A percentile compares a stretch with the other conserved stretches of the same genome.
phyloP scores from a whole-genome alignment of 2,329 filamentous ascomycete species.

The Chrysoporthe puriensis region DNA sequence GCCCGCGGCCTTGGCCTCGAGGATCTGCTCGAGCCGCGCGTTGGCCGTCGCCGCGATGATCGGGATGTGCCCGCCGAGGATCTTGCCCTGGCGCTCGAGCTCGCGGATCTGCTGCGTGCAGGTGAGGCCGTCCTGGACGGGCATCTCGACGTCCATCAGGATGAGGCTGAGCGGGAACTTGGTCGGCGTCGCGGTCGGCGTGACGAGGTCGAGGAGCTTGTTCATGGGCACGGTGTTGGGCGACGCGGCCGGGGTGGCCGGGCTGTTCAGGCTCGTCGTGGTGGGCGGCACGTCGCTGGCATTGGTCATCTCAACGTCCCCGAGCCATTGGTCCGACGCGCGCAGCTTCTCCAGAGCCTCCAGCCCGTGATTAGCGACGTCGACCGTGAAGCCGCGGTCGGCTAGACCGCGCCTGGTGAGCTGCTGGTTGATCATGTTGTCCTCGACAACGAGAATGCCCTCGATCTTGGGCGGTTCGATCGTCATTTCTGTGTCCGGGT shows the following conservation, averaged over 20 bases:
- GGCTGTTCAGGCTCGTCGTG: neutral
- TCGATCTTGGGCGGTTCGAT: constrained; percentile 37
- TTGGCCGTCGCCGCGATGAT: constrained; percentile 72
- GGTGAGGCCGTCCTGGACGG: constrained; percentile 70
- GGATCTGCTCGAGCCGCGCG: constrained; percentile 64
- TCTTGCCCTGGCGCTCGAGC: constrained; percentile 57
- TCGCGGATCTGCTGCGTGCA: constrained; percentile 68
- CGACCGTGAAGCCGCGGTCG: constrained; percentile 53
- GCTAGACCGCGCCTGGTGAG: constrained; percentile 56
- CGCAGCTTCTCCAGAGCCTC: constrained; percentile 43
- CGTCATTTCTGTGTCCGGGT: constrained; percentile 13
- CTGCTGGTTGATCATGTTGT: constrained; percentile 64
- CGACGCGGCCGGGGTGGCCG: constrained; percentile 16
- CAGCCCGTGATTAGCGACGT: constrained; percentile 54
- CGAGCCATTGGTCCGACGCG: constrained; percentile 35
- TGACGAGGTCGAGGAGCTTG: constrained; percentile 14
- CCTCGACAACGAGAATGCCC: constrained; percentile 60
- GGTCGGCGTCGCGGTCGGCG: constrained; percentile 12
- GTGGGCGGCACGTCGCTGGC: neutral
- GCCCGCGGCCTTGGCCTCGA: constrained; percentile 53
- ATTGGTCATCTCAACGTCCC: constrained; percentile 14
- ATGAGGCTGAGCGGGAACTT: constrained; percentile 59
- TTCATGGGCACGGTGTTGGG: neutral
- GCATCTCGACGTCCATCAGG: constrained; percentile 80
- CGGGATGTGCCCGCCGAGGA: constrained; percentile 58